Evolutionary conservation across 1,284 basidiomycete genomes (phyloP).

Genomic region (Boletellus deceptivus): DNA sequence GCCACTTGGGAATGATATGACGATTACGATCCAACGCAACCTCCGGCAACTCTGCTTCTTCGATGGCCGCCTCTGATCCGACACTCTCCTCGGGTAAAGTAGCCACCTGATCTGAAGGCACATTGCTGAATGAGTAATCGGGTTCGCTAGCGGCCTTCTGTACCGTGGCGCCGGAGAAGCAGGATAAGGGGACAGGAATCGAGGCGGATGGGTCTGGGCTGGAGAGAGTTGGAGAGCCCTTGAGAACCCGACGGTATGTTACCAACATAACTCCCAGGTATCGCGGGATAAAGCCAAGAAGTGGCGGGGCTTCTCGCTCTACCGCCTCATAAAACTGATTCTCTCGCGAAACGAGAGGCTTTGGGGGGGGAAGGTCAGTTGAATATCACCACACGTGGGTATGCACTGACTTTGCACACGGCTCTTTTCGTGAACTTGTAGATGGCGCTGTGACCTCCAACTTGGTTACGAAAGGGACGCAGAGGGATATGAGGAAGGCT

Average conservation of each 20-base stretch:
- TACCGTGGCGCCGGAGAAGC: constrained; percentile 30
- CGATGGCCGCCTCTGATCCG: constrained; percentile 48
- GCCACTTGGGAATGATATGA: constrained; percentile 95
- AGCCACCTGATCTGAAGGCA: constrained; percentile 9
- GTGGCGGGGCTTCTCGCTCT: constrained; percentile 86
- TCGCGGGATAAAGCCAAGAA: constrained; percentile 91
- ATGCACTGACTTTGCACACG: constrained; percentile 86
- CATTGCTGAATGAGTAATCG: constrained; percentile 2
- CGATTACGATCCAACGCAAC: constrained; percentile 91
- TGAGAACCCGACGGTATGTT: constrained; percentile 83
- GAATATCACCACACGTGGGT: constrained; percentile 13
- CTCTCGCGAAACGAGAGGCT: constrained; percentile 95
- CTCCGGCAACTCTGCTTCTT: constrained; percentile 79
- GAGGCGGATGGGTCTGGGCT: constrained; percentile 10
- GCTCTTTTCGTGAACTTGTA: constrained; percentile 98
- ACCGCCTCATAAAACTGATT: constrained; percentile 98
- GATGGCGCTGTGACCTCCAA: constrained; percentile 95
- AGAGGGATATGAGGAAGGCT: constrained; percentile 88
- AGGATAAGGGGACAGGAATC: constrained; percentile 18
- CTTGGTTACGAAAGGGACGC: constrained; percentile 95
- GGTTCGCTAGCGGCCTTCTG: constrained; percentile 40
- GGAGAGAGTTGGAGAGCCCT: constrained; percentile 33
- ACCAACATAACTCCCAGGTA: constrained; percentile 99
- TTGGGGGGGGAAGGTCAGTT: constrained; percentile 19
- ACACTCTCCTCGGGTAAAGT: constrained; percentile 25